phyloP scores from a whole-genome alignment of 2,329 filamentous ascomycete species.

The Sphaerostilbella broomeana region DNA sequence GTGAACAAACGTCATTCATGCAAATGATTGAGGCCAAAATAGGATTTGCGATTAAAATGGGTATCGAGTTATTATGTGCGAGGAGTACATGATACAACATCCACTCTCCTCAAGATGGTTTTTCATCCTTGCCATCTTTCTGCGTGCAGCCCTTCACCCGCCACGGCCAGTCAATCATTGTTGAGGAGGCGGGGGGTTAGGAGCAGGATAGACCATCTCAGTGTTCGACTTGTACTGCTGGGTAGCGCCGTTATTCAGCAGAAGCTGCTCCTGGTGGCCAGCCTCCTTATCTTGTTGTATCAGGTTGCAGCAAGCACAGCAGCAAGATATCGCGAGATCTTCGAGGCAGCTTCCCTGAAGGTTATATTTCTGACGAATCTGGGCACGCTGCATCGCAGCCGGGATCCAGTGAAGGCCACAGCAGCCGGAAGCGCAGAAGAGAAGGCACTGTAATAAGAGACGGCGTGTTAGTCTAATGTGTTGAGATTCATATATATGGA shows the following conservation, averaged over 20 bases:
- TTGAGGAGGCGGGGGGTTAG: background rate
- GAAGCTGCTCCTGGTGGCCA: conserved; percentile 27
- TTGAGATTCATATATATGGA: background rate
- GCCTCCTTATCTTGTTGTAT: conserved; percentile 44
- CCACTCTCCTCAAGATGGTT: no score
- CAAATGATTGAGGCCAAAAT: no score
- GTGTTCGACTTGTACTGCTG: conserved; percentile 18
- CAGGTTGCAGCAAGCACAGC: conserved; percentile 39
- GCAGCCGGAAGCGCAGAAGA: conserved; percentile 36
- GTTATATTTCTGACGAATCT: conserved; percentile 39
- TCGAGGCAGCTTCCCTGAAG: conserved; percentile 37
- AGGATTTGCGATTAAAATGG: no score
- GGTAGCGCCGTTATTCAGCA: conserved; percentile 12
- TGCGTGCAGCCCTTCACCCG: no score
- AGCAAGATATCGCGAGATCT: conserved; percentile 38
- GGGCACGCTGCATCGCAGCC: conserved; percentile 38
- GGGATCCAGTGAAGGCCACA: conserved; percentile 37
- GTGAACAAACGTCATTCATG: no score
- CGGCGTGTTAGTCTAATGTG: conserved; percentile 10
- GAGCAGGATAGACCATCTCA: conserved; percentile 15
- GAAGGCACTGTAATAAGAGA: conserved; percentile 30
- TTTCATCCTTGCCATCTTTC: no score
- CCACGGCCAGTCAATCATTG: no score
- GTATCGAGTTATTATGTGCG: no score
- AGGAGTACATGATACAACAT: no score